These are phyloP conservation scores for Colletotrichum eleusines DNA, from an alignment of 2,329 filamentous ascomycete genomes.

Conservation along the genomic window DNA sequence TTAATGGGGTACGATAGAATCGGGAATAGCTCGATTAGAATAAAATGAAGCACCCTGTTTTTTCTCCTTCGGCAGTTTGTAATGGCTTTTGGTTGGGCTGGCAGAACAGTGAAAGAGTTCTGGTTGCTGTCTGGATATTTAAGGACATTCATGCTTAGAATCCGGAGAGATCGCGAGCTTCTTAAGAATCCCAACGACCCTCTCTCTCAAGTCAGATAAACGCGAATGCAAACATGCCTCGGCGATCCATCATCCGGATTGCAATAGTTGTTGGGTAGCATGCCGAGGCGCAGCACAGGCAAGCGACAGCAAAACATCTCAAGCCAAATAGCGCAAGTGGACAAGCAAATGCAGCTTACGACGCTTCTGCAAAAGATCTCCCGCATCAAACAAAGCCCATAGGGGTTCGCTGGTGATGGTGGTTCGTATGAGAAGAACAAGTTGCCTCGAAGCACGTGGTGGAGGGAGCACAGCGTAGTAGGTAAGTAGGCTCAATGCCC, in stretches of 20 bases:
- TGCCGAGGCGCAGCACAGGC: not conserved
- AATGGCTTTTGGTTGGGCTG: not conserved
- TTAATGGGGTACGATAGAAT: not conserved
- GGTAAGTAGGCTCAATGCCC: not conserved
- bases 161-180: not conserved
- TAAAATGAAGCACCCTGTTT: not conserved
- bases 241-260: not conserved
- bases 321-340: not conserved
- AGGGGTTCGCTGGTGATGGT: not conserved
- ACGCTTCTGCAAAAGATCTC: not conserved
- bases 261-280: not conserved
- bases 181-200: not conserved
- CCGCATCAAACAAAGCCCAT: too few species aligned
- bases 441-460: not conserved
- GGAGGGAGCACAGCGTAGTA: not conserved
- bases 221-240: not conserved
- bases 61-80: not conserved
- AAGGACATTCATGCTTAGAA: not conserved
- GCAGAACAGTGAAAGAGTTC: not conserved
- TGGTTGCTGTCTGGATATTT: not conserved
- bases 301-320: not conserved
- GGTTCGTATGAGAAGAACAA: not conserved
- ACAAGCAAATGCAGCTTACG: too few species aligned
- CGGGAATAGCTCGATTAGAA: conserved; percentile 9
- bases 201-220: not conserved